Base-by-base conservation (phyloP, 2,329 filamentous ascomycete genomes). In the Epichloe elymi region DNA sequence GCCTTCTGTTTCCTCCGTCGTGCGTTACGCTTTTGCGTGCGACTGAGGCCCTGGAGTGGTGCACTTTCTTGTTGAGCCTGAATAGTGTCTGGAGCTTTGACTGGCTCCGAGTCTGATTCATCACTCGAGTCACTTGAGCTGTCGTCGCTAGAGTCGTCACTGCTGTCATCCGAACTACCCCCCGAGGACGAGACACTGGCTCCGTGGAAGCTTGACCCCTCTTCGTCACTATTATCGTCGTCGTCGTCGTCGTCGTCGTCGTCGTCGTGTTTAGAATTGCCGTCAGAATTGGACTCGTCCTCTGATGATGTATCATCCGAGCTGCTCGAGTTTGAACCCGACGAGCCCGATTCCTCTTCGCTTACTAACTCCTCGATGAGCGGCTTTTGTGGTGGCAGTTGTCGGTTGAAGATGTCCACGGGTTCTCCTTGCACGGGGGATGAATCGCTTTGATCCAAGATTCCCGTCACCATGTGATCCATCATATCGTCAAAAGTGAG, bases 21-120 rank as follows among this genome's bases (percentile, higher is more conserved):
- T 8, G 69, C 70, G 54, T 80, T 80, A 5, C 77, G 70, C 53
- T 69, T 75, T 56, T 73, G 72, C 0, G 77, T 80, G 36, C 58
- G 65, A 0, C 63, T 61, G 47, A 73, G 60, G 2, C 72, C 72
- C 15, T 60, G 54, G 1, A 64, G 64, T 5, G 70, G 52, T 30
- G 42, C 41, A 10, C 17, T 46, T 43, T 35, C 46, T 38, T 26
- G 20, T 37, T 40, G n/a, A 17, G 17, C 15, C 26, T 26, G 23
- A 15, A 6, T n/a, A 11, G 20, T 35, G 11, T 11, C 10, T 42
- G 37, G 15, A 7, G n/a, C 43, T 26, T 47, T 47, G 30, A 60
- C 58, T 4, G 62, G 56, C 17, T 56, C 57, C 12, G 54, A 51
- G 10, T 41, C 46, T 3, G 53, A 50, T 14, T 35, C 49, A 17